Percentiles rank a stretch among this genome's conserved stretches.
Conservation (phyloP, 1,284 basidiomycete genomes). For the Takashimella tepidaria region DNA sequence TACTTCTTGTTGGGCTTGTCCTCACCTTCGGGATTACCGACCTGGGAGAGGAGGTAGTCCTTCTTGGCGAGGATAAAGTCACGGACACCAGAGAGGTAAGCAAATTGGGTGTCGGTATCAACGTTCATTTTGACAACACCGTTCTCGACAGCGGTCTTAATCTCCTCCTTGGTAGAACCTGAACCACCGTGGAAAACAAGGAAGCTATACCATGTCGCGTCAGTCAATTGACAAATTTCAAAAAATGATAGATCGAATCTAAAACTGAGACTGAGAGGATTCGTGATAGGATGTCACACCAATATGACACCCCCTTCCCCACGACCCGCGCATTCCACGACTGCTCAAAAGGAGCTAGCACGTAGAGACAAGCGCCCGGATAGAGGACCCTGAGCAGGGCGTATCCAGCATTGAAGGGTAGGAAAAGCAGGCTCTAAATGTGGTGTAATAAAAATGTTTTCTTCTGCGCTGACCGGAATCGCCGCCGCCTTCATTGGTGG, state of each 20-base stretch:
- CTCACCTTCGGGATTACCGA: conserved; percentile 87
- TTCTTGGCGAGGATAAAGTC: conserved; percentile 80
- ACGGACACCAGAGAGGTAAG: conserved; percentile 84
- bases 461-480: conserved; percentile 44
- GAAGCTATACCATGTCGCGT: conserved; percentile 57
- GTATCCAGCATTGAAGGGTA: conserved; percentile 28
- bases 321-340: conserved; percentile 26
- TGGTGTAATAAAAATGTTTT: conserved; percentile 28
- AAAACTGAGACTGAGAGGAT: conserved; percentile 12
- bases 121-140: conserved; percentile 99
- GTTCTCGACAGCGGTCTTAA: conserved; percentile 81
- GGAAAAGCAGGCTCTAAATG: conserved; percentile 46
- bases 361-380: conserved; percentile 13
- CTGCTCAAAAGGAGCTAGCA: conserved; percentile 34
- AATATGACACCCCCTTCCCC: conserved; percentile 47
- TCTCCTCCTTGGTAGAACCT: conserved; percentile 95
- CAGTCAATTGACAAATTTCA: neutral
- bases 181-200: conserved; percentile 99
- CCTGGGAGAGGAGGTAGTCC: conserved; percentile 78
- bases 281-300: conserved; percentile 34
- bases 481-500: conserved; percentile 38
- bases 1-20: conserved; percentile 98
- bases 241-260: neutral
- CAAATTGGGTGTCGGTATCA: conserved; percentile 65
- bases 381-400: too few relatives aligned